Percentiles rank a stretch among this genome's conserved stretches.
These are phyloP conservation scores for Otatea glauca DNA, from an alignment of 176 grass and related monocot species.

Conservation along the genomic window DNA sequence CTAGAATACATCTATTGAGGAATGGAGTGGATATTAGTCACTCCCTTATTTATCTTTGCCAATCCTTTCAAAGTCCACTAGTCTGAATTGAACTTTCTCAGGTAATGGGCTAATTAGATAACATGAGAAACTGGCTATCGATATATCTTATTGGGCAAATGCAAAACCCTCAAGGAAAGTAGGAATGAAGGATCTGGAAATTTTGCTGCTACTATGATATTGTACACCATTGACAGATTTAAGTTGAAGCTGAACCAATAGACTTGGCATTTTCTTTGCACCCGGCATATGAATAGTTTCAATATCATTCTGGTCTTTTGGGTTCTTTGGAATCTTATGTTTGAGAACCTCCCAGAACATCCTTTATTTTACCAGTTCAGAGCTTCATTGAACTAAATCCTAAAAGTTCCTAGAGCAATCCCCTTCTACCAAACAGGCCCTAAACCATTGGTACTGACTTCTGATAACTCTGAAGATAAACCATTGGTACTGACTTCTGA, in stretches of 20 bases:
- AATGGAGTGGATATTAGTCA: not conserved
- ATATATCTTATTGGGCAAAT: conserved; percentile 3
- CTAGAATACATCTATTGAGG: too few relatives aligned
- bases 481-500: not conserved
- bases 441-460: not conserved
- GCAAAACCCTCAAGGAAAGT: not conserved
- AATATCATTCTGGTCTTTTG: not conserved
- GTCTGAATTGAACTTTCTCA: not conserved
- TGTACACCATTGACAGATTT: conserved; percentile 11
- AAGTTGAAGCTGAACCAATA: conserved; percentile 15
- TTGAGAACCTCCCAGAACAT: not conserved
- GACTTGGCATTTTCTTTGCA: conserved; percentile 14
- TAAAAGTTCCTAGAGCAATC: not conserved
- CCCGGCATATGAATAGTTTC: not conserved
- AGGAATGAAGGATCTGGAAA: not conserved
- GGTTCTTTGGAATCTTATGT: conserved; percentile 1
- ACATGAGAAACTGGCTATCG: not conserved
- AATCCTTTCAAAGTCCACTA: not conserved
- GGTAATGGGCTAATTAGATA: not conserved
- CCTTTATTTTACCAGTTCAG: not conserved
- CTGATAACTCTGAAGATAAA: too few relatives aligned
- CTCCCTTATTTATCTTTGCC: not conserved
- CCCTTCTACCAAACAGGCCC: not conserved
- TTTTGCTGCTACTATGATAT: conserved; percentile 24
- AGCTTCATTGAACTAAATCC: not conserved